phyloP scores from a whole-genome alignment of 2,329 filamentous ascomycete genomes.

The Sporothrix euskadiensis region DNA sequence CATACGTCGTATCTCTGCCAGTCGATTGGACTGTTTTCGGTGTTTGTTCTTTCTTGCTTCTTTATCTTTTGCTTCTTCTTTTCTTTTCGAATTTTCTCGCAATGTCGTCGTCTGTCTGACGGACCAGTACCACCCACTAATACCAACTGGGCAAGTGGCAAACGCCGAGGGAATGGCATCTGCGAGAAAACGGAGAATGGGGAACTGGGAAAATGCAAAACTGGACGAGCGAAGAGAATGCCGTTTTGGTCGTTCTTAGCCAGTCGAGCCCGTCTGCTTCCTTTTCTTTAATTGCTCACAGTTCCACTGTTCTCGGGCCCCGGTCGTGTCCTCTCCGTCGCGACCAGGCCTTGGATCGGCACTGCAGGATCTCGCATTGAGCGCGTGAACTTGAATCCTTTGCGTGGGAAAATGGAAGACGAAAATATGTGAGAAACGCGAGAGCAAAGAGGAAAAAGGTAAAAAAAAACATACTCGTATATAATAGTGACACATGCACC shows the following conservation, averaged over 20 bases:
- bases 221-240: background rate
- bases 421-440: background rate
- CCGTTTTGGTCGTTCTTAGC: background rate
- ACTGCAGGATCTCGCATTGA: conserved; percentile 20
- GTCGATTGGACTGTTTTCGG: background rate
- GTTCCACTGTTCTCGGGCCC: conserved; percentile 9
- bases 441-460: background rate
- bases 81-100: background rate
- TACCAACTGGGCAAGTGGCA: conserved; percentile 23
- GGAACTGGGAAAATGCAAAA: conserved; percentile 24
- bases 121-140: conserved; percentile 11
- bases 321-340: background rate
- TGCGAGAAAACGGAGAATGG: conserved; percentile 21
- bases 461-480: background rate
- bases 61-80: background rate
- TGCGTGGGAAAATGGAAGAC: background rate
- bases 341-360: conserved; percentile 18
- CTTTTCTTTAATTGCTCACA: background rate
- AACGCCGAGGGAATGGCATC: conserved; percentile 24
- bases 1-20: background rate
- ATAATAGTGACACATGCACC: background rate
- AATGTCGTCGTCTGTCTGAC: background rate
- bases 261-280: background rate
- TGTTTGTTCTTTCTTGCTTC: background rate
- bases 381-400: background rate